phyloP scores from a whole-genome alignment of 306 rosid genomes.

The Gynostemma pentaphyllum region DNA sequence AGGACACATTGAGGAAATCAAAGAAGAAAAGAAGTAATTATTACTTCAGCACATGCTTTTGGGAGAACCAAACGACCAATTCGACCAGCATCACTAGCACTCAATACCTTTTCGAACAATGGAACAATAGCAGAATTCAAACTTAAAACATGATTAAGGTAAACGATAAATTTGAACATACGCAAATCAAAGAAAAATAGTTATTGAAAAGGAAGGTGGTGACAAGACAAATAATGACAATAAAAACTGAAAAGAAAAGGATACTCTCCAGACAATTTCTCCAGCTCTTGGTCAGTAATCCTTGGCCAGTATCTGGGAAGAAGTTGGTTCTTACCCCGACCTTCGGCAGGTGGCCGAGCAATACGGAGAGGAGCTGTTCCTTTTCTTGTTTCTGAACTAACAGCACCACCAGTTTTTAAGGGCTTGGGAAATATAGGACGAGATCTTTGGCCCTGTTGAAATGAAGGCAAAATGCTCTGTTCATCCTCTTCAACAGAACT shows the following conservation, averaged over 20 bases:
- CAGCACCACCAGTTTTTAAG: constrained; percentile 27
- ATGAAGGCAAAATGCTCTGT: constrained; percentile 44
- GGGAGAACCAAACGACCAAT: constrained; percentile 99
- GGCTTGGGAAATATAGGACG: constrained; percentile 72
- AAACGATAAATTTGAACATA: constrained; percentile 16
- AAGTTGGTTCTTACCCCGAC: constrained; percentile 82
- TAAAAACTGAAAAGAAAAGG: constrained; percentile 26
- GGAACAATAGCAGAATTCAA: constrained; percentile 92
- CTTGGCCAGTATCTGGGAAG: constrained; percentile 99
- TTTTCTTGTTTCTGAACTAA: constrained; percentile 41
- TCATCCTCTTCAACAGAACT: constrained; percentile 45
- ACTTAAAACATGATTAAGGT: constrained; percentile 56
- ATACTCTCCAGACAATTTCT: constrained; percentile 93
- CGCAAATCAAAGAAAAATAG: neutral
- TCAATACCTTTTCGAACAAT: constrained; percentile 85
- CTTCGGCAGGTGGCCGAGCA: constrained; percentile 92
- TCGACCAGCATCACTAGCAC: constrained; percentile 99
- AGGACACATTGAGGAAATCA: neutral
- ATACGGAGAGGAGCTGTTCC: constrained; percentile 35
- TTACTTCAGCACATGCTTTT: constrained; percentile 98
- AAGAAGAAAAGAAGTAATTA: constrained; percentile 9
- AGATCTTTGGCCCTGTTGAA: constrained; percentile 52
- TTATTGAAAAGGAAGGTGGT: neutral
- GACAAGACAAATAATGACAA: neutral
- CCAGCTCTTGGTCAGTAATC: constrained; percentile 87